Conservation (phyloP, 306 rosid genomes). For the Amphicarpaea edgeworthii region DNA sequence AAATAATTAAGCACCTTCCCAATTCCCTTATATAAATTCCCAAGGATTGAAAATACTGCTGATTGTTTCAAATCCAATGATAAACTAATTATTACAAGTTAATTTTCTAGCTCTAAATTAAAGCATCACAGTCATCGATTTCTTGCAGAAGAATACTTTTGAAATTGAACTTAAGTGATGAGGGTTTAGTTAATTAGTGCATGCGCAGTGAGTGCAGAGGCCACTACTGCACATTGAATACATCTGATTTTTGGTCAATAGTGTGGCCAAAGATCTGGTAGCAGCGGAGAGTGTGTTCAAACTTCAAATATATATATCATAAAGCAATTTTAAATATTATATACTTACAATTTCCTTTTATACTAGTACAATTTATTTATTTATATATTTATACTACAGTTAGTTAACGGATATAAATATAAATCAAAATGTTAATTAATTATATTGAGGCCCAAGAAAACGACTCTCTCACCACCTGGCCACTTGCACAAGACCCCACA, state of each 20-base stretch:
- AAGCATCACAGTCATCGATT: neutral
- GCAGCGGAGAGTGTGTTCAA: neutral
- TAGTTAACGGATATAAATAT: too few relatives aligned
- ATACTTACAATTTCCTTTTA: too few relatives aligned
- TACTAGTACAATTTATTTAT: too few relatives aligned
- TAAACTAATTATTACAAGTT: neutral
- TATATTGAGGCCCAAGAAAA: slow-evolving; percentile 35
- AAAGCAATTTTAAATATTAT: neutral
- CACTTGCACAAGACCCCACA: slow-evolving; percentile 79
- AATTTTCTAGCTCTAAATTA: neutral
- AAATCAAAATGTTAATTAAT: slow-evolving; percentile 15
- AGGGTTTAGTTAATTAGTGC: too few relatives aligned
- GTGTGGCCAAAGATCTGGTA: neutral
- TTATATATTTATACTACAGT: too few relatives aligned
- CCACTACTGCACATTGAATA: neutral
- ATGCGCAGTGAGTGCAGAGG: neutral
- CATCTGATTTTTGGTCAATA: too few relatives aligned
- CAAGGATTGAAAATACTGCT: neutral
- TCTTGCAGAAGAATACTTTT: neutral
- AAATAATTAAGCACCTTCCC: neutral
- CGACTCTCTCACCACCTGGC: slow-evolving; percentile 63
- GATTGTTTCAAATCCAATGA: neutral
- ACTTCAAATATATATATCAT: too few relatives aligned
- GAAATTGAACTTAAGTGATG: neutral
- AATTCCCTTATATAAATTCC: slow-evolving; percentile 1